Conservation (phyloP, 371 early-diverging fungal species). For the Actinomucor elegans region DNA sequence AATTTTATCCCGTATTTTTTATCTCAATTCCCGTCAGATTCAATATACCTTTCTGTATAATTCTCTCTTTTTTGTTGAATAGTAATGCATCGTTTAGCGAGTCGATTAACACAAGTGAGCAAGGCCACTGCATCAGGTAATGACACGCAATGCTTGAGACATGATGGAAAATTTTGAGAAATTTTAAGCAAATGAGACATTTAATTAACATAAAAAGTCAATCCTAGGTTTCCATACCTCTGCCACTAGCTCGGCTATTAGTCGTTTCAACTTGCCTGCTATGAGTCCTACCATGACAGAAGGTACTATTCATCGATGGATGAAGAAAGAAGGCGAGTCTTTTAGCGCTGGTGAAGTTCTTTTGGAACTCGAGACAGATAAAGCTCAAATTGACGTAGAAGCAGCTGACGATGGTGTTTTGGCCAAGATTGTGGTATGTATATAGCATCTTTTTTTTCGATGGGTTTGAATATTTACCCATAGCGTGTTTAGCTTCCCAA, state of each 20-base stretch:
- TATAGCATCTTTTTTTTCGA: too few relatives aligned
- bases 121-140: conserved; percentile 9
- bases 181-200: too few relatives aligned
- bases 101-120: conserved; percentile 4
- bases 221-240: conserved; percentile 60
- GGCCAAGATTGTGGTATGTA: conserved; percentile 82
- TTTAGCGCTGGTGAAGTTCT: conserved; percentile 88
- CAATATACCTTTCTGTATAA: neutral
- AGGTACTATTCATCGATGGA: conserved; percentile 91
- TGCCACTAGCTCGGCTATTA: conserved; percentile 55
- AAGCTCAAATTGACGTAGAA: conserved; percentile 97
- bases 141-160: too few relatives aligned
- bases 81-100: conserved; percentile 14
- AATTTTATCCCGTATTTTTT: conserved; percentile 23
- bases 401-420: conserved; percentile 93
- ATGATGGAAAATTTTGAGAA: too few relatives aligned
- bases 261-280: conserved; percentile 88
- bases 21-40: conserved; percentile 19
- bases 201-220: neutral
- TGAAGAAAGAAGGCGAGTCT: conserved; percentile 84
- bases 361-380: conserved; percentile 94
- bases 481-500: conserved; percentile 59
- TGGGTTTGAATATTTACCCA: too few relatives aligned
- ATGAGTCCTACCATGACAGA: conserved; percentile 98
- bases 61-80: conserved; percentile 8